phyloP scores from a whole-genome alignment of 108 stramenopile genomes.

The Mayamaea pseudoterrestris region DNA sequence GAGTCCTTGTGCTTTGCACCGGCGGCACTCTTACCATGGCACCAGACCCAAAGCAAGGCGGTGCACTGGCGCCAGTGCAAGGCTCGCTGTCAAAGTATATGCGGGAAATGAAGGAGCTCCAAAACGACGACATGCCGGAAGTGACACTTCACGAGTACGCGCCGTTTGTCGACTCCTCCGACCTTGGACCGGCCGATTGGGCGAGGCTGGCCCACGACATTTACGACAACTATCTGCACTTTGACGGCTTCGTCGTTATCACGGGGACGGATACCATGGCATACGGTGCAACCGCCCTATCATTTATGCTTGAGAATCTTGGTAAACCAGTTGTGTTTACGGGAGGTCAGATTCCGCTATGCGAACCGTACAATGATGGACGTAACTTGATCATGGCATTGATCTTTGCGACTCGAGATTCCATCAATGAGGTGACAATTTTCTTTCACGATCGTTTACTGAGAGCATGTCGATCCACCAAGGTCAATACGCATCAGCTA shows the following conservation, averaged over 20 bases:
- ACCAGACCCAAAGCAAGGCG: slow-evolving; percentile 45
- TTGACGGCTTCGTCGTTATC: slow-evolving; percentile 94
- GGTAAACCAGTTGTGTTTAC: slow-evolving; percentile 95
- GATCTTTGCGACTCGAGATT: slow-evolving; percentile 78
- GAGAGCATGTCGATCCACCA: slow-evolving; percentile 80
- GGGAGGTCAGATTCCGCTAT: slow-evolving; percentile 84
- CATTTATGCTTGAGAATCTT: slow-evolving; percentile 97
- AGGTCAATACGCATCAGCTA: slow-evolving; percentile 76
- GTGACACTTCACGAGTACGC: slow-evolving; percentile 59
- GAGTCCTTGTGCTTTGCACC: slow-evolving; percentile 57
- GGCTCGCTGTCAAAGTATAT: slow-evolving; percentile 66
- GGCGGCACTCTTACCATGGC: slow-evolving; percentile 83
- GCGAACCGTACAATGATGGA: slow-evolving; percentile 91
- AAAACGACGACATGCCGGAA: slow-evolving; percentile 67
- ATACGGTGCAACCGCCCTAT: slow-evolving; percentile 84
- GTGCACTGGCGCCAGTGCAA: slow-evolving; percentile 54
- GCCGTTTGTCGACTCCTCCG: slow-evolving; percentile 74
- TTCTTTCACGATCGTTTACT: slow-evolving; percentile 89
- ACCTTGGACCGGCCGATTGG: slow-evolving; percentile 92
- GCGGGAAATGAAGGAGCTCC: slow-evolving; percentile 61
- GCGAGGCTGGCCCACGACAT: slow-evolving; percentile 67
- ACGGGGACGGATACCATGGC: slow-evolving; percentile 99
- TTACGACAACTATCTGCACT: slow-evolving; percentile 63
- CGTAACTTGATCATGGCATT: slow-evolving; percentile 92
- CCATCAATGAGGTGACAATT: slow-evolving; percentile 83